phyloP scores from a whole-genome alignment of 1,284 basidiomycete genomes.

The Acaromyces ingoldii region DNA sequence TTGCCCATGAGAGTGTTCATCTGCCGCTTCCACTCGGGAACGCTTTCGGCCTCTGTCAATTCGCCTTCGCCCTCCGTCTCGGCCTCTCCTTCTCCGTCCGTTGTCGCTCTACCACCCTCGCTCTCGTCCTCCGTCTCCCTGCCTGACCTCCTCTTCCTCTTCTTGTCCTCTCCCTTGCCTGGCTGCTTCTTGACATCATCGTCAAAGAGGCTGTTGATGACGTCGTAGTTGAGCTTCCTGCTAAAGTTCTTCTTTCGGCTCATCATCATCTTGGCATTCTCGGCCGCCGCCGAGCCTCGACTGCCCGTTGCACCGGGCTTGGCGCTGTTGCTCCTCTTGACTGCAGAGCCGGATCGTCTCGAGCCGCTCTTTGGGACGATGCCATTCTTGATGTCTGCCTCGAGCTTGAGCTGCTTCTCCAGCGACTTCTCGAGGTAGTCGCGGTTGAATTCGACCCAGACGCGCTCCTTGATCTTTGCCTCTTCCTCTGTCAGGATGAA shows the following conservation, averaged over 20 bases:
- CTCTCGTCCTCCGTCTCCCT: background rate
- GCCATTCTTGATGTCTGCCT: slow-evolving; percentile 46
- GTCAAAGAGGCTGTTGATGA: slow-evolving; percentile 40
- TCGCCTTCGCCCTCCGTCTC: too few relatives aligned
- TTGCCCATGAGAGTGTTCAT: too few relatives aligned
- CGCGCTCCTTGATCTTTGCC: slow-evolving; percentile 79
- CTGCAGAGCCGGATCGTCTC: background rate
- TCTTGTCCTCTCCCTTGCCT: background rate
- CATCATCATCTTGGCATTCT: slow-evolving; percentile 48
- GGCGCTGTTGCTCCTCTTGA: too few relatives aligned
- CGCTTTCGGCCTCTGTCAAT: too few relatives aligned
- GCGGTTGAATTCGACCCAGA: slow-evolving; percentile 94
- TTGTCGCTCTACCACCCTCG: too few relatives aligned
- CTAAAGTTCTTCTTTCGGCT: slow-evolving; percentile 34
- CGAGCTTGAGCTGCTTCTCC: slow-evolving; percentile 45
- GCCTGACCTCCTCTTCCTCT: background rate
- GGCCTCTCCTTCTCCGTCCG: too few relatives aligned
- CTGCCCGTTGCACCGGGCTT: too few relatives aligned
- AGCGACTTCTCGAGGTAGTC: slow-evolving; percentile 76
- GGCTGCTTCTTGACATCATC: background rate
- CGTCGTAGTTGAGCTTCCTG: slow-evolving; percentile 49
- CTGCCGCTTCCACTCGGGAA: too few relatives aligned
- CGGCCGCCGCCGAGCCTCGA: slow-evolving; percentile 43
- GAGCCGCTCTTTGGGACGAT: slow-evolving; percentile 13
- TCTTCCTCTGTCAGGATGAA: slow-evolving; percentile 78